Evolutionary conservation across 805 yeast genomes (phyloP), one percentile per base, ranked within the genome.

Genomic region (Zygosaccharomyces bailii): DNA sequence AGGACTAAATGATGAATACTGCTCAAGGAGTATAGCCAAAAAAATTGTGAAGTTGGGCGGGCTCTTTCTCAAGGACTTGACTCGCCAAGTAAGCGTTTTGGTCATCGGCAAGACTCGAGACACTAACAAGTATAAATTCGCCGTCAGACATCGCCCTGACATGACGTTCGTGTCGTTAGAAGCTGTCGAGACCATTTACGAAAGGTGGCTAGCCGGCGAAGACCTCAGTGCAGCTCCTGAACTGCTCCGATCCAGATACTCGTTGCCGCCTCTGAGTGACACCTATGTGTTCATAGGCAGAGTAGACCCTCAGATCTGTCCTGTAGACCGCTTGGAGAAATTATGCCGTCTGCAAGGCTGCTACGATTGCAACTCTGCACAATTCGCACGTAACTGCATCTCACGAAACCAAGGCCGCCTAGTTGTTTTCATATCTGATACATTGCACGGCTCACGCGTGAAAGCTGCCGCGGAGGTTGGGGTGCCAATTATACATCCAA

Each of bases 11-110:
- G 49, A 50, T 39, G 57, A 70, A 7, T 58, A 63, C 2, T 57
- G 64, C 25, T 69, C 78, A 50, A 67, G 70, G 18, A 71, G 67
- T 11, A 55, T 81, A 20, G 68, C 73, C 2, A 58, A 64, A 7
- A 73, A 73, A 55, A 71, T 83, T 45, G 59, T 65, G 20, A 66
- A 72, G 6, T 68, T 84, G 60, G 91, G 90, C 5, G 90, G 89
- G 1, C 56, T 54, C 7, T 76, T 72, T 51, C 70, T 73, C 46
- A 71, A 71, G 33, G 82, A 82, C 54, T 62, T 84, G 51, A 78
- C 82, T 69, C 75, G 79, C 38, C 81, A 79, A 57, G 82, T 78
- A 2, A 72, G 75, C 42, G 75, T 76, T 32, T 61, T 84, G 19
- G 69, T 84, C 4, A 81, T 82, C 23, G 88, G 87, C 1, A 71